A percentile compares a stretch with the other conserved stretches of the same genome.
Conservation (phyloP, 352 stramenopile genomes). For the Globisporangium apiculatum region DNA sequence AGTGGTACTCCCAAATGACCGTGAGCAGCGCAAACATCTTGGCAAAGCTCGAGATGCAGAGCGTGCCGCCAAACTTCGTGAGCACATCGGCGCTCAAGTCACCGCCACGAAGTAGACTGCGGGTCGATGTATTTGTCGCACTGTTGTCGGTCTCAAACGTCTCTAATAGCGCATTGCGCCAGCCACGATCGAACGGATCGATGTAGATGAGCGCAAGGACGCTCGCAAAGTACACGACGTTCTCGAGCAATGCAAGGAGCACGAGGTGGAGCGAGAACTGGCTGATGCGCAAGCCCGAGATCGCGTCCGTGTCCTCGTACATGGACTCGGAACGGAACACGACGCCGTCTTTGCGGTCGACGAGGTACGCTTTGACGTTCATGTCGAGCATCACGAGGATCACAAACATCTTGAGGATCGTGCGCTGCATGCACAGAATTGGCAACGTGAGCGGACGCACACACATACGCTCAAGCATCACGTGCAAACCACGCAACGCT, state of each 20-base stretch:
- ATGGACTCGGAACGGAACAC: slow-evolving; percentile 51
- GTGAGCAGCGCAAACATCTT: slow-evolving; percentile 81
- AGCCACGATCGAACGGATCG: slow-evolving; percentile 48
- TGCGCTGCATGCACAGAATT: slow-evolving; percentile 16
- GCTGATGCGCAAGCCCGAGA: slow-evolving; percentile 54
- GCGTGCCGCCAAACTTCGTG: slow-evolving; percentile 41
- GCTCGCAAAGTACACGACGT: slow-evolving; percentile 48
- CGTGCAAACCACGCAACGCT: too few relatives aligned
- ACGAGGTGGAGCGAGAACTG: slow-evolving; percentile 79
- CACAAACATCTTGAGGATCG: slow-evolving; percentile 67
- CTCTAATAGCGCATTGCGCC: slow-evolving; percentile 20
- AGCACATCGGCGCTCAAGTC: slow-evolving; percentile 15
- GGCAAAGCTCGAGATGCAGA: slow-evolving; percentile 79
- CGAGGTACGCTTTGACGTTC: slow-evolving; percentile 81
- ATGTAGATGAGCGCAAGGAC: slow-evolving; percentile 41
- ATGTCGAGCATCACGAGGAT: slow-evolving; percentile 81
- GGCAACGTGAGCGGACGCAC: too few relatives aligned
- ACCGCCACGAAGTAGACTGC: neutral
- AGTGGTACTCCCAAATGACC: slow-evolving; percentile 84
- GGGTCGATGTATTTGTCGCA: neutral
- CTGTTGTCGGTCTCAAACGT: neutral
- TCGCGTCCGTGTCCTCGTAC: slow-evolving; percentile 30
- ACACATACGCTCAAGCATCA: neutral
- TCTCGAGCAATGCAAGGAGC: slow-evolving; percentile 62
- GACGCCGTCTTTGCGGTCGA: slow-evolving; percentile 58